These are phyloP conservation scores for Stephanodiscus minutulus DNA, from an alignment of 108 stramenopile species.

Conservation along the genomic window DNA sequence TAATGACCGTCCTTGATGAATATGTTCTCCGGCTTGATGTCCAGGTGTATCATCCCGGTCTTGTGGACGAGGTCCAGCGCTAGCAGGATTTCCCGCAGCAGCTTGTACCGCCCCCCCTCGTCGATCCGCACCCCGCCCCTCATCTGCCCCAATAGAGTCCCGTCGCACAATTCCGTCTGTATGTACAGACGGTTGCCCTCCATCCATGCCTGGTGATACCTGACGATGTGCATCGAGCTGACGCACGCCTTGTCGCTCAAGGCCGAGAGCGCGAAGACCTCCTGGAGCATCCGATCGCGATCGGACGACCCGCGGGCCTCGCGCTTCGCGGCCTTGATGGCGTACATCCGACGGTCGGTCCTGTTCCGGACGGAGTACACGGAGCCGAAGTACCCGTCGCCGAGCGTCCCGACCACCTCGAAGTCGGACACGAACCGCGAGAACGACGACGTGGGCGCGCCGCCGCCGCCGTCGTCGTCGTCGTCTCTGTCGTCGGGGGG, in stretches of 20 bases:
- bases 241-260: slow-evolving; percentile 75
- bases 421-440: slow-evolving; percentile 77
- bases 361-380: slow-evolving; percentile 79
- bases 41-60: slow-evolving; percentile 88
- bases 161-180: slow-evolving; percentile 81
- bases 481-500: too few relatives aligned
- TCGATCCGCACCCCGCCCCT: slow-evolving; percentile 30
- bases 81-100: slow-evolving; percentile 82
- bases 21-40: slow-evolving; percentile 96
- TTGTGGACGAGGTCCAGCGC: slow-evolving; percentile 88
- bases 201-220: slow-evolving; percentile 92
- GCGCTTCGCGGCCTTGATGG: slow-evolving; percentile 81
- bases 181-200: slow-evolving; percentile 85
- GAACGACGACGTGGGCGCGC: slow-evolving; percentile 26
- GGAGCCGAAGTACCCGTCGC: slow-evolving; percentile 78
- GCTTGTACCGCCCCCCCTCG: slow-evolving; percentile 67
- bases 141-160: slow-evolving; percentile 66
- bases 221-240: slow-evolving; percentile 87
- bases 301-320: slow-evolving; percentile 64
- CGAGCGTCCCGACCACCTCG: slow-evolving; percentile 74
- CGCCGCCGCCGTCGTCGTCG: not conserved
- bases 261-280: slow-evolving; percentile 86
- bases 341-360: slow-evolving; percentile 82
- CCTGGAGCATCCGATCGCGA: slow-evolving; percentile 81
- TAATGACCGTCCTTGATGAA: slow-evolving; percentile 91